Evolutionary conservation across 2,329 filamentous ascomycete species (phyloP).

Genomic region (Claviceps paspali): DNA sequence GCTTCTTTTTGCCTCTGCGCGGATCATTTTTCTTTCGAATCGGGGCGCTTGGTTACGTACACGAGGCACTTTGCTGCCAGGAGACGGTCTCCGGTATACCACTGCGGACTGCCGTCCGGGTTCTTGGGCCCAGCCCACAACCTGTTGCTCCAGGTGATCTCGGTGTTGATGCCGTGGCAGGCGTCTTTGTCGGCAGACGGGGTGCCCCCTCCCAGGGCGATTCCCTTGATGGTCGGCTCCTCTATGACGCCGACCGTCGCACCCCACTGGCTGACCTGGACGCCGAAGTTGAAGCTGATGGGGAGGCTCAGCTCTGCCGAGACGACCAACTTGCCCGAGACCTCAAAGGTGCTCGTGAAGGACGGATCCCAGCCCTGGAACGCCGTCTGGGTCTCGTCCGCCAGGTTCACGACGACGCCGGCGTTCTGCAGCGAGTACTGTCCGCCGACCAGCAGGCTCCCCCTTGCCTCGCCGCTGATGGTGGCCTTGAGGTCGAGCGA

Average conservation of each 20-base stretch:
- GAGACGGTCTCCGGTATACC: too few relatives aligned
- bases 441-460: slow-evolving; percentile 16
- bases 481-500: slow-evolving; percentile 10
- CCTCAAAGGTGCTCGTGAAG: slow-evolving; percentile 16
- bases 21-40: too few relatives aligned
- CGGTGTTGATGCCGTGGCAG: slow-evolving; percentile 13
- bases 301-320: slow-evolving; percentile 15
- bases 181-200: too few relatives aligned
- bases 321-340: slow-evolving; percentile 12
- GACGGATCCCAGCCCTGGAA: slow-evolving; percentile 13
- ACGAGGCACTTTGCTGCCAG: too few relatives aligned
- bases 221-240: slow-evolving; percentile 14
- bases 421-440: slow-evolving; percentile 10
- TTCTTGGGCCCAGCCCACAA: slow-evolving; percentile 12
- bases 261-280: slow-evolving; percentile 11
- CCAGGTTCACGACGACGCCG: slow-evolving; percentile 10
- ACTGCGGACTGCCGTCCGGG: too few relatives aligned
- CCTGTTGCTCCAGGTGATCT: slow-evolving; percentile 15
- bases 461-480: slow-evolving; percentile 12
- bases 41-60: too few relatives aligned
- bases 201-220: too few relatives aligned
- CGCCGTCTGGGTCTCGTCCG: slow-evolving; percentile 9
- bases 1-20: too few relatives aligned
- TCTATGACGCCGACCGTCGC: slow-evolving; percentile 11
- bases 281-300: slow-evolving; percentile 12